A percentile compares a stretch with the other conserved stretches of the same genome.
Evolutionary conservation across 371 early-diverging fungal genomes (phyloP).

Genomic region (Rhizopus arrhizus): DNA sequence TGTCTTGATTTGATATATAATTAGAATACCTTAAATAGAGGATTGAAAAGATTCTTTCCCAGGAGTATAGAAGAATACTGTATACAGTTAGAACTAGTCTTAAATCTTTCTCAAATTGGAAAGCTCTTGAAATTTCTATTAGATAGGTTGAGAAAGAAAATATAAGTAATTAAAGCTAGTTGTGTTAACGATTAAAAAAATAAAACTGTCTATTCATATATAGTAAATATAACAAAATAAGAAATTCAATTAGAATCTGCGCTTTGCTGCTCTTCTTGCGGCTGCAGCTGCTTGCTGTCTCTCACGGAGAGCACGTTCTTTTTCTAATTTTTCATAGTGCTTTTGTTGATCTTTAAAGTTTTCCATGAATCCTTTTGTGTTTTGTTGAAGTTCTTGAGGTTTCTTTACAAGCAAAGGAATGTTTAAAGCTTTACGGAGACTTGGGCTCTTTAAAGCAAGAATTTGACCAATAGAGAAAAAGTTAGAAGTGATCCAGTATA

Average conservation of each 20-base stretch:
- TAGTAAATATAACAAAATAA: neutral
- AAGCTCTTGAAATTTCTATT: too few species aligned
- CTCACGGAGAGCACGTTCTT: conserved; percentile 52
- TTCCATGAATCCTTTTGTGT: conserved; percentile 51
- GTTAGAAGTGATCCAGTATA: conserved; percentile 87
- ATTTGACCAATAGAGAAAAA: conserved; percentile 73
- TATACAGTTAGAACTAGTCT: too few species aligned
- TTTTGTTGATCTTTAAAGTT: conserved; percentile 51
- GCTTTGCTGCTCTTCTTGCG: conserved; percentile 53
- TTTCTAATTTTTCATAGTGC: conserved; percentile 42
- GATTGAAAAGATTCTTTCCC: too few species aligned
- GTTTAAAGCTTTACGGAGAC: conserved; percentile 59
- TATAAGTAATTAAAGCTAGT: too few species aligned
- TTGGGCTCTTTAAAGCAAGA: conserved; percentile 59
- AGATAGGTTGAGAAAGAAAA: too few species aligned
- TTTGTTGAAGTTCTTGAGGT: conserved; percentile 49
- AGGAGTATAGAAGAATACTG: too few species aligned
- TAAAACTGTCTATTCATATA: neutral
- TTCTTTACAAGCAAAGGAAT: conserved; percentile 59
- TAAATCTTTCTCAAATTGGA: too few species aligned
- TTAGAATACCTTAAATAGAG: too few species aligned
- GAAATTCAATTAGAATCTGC: conserved; percentile 43
- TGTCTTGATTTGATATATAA: too few species aligned
- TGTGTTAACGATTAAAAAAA: too few species aligned
- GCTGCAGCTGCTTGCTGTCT: conserved; percentile 53